Evolutionary conservation across 192 early-diverging fungal species (phyloP).

Genomic region (Obelidium mucronatum): DNA sequence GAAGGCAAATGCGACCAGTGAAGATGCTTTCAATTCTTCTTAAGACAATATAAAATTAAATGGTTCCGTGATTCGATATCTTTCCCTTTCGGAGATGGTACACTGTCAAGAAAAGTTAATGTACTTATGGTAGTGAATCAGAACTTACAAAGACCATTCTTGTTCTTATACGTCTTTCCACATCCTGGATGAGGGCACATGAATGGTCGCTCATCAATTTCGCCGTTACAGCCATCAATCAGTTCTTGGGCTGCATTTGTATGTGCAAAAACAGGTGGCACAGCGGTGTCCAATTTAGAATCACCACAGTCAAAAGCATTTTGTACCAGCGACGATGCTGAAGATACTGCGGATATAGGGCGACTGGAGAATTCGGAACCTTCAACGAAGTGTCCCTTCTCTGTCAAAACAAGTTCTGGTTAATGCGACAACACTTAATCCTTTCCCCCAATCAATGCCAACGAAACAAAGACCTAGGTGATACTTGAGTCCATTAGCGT

Average conservation of each 20-base stretch:
- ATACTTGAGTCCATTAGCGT: conserved; percentile 35
- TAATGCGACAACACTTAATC: neutral
- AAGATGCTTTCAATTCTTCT: neutral
- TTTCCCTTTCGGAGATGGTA: conserved; percentile 31
- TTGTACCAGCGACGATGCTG: conserved; percentile 1
- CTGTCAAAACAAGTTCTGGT: neutral
- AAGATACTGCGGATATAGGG: neutral
- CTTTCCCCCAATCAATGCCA: no score
- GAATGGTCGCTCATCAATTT: conserved; percentile 7
- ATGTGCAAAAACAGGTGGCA: neutral
- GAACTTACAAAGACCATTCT: conserved; percentile 38
- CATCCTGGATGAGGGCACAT: conserved; percentile 32
- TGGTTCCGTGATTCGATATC: conserved; percentile 1
- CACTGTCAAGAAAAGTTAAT: neutral
- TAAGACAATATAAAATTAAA: neutral
- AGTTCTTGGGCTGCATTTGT: neutral
- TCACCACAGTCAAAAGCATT: neutral
- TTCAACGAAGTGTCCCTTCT: neutral
- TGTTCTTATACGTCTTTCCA: conserved; percentile 38
- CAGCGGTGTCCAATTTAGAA: neutral
- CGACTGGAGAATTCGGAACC: neutral
- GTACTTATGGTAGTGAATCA: neutral
- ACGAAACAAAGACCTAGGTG: conserved; percentile 38
- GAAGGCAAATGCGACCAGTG: neutral
- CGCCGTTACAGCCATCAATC: neutral